Evolutionary conservation across 176 grass and related monocot species (phyloP).

Genomic region (Oryza rufipogon): DNA sequence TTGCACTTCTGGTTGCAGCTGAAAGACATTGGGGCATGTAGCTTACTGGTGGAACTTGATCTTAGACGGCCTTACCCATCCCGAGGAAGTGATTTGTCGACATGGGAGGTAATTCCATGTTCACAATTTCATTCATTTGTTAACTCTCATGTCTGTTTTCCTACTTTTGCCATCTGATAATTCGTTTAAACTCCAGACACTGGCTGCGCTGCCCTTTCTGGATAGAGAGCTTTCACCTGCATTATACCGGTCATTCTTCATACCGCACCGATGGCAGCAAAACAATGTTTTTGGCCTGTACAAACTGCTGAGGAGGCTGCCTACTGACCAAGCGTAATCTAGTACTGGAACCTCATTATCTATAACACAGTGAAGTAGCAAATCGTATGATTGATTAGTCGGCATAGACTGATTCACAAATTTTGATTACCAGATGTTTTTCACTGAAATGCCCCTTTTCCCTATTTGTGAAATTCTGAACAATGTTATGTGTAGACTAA

Average conservation of each 20-base stretch:
- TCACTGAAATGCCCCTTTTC: neutral
- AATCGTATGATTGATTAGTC: neutral
- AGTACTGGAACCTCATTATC: neutral
- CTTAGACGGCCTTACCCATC: conserved; percentile 77
- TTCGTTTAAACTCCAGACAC: conserved; percentile 47
- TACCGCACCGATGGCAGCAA: conserved; percentile 82
- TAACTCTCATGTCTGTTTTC: conserved; percentile 5
- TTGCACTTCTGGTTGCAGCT: conserved; percentile 49
- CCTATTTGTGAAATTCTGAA: neutral
- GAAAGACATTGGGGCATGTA: conserved; percentile 68
- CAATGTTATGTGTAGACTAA: conserved; percentile 2
- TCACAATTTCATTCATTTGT: neutral
- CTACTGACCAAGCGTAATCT: conserved; percentile 2
- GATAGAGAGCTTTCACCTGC: conserved; percentile 93
- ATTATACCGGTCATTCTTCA: conserved; percentile 85
- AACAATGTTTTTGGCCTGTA: conserved; percentile 91
- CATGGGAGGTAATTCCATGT: conserved; percentile 79
- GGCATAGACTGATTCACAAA: neutral
- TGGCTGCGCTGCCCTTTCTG: conserved; percentile 71
- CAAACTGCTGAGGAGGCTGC: conserved; percentile 76
- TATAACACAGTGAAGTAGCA: neutral
- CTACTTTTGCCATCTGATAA: conserved; percentile 16
- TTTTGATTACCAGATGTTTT: conserved; percentile 18
- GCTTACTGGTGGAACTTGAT: conserved; percentile 85
- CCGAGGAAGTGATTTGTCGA: conserved; percentile 74